Percentiles rank a stretch among this genome's conserved stretches.
Evolutionary conservation across 371 early-diverging fungal genomes (phyloP).

Genomic region (Rozella allomycis): DNA sequence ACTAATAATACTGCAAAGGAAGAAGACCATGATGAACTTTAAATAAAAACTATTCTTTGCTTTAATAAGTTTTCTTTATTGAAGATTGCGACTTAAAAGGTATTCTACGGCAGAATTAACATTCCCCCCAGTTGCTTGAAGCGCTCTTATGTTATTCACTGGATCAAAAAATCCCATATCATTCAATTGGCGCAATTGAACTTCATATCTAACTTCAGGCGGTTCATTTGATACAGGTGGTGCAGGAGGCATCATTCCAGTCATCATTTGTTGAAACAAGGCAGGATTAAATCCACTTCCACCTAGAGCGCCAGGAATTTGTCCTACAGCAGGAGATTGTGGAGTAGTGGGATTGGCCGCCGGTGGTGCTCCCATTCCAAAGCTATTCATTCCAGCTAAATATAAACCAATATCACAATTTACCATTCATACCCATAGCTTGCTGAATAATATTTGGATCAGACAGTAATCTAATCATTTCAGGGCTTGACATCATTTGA

Average conservation of each 20-base stretch:
- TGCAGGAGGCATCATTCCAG: conserved; percentile 4
- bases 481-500: conserved; percentile 44
- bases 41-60: no score
- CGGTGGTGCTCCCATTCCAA: not conserved
- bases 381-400: conserved; percentile 13
- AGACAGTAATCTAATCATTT: no score
- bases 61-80: no score
- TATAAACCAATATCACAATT: conserved; percentile 8
- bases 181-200: conserved; percentile 70
- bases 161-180: conserved; percentile 94
- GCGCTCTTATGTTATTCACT: conserved; percentile 64
- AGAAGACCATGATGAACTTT: no score
- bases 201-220: conserved; percentile 71
- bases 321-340: conserved; percentile 9
- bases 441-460: conserved; percentile 52
- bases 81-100: no score
- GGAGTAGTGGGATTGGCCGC: conserved; percentile 1
- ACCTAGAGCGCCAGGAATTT: conserved; percentile 12
- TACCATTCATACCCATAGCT: conserved; percentile 36
- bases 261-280: conserved; percentile 22
- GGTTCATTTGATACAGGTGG: conserved; percentile 26
- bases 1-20: no score
- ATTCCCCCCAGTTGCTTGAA: conserved; percentile 63
- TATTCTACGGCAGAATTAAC: conserved; percentile 82
- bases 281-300: conserved; percentile 14